phyloP scores from a whole-genome alignment of 805 yeast genomes.

The Wickerhamomyces sydowiorum region DNA sequence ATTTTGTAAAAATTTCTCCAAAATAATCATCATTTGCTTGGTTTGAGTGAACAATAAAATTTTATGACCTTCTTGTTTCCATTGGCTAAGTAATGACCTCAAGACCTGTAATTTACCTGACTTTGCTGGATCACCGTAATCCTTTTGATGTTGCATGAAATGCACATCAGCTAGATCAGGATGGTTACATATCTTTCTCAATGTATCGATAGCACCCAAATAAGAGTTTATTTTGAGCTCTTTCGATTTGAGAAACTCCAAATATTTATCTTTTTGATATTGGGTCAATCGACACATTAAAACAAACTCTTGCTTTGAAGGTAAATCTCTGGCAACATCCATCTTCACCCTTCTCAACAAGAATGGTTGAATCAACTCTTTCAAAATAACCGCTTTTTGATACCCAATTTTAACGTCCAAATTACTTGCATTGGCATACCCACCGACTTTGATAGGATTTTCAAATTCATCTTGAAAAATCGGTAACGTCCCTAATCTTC shows the following conservation, averaged over 20 bases:
- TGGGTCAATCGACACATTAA: conserved; percentile 82
- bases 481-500: conserved; percentile 89
- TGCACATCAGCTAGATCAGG: conserved; percentile 71
- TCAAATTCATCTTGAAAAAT: conserved; percentile 92
- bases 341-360: conserved; percentile 79
- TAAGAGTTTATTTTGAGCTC: conserved; percentile 77
- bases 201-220: conserved; percentile 81
- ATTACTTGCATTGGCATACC: conserved; percentile 95
- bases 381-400: conserved; percentile 86
- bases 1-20: conserved; percentile 57
- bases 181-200: conserved; percentile 93
- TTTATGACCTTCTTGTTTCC: conserved; percentile 75
- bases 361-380: conserved; percentile 88
- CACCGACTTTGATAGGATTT: conserved; percentile 92
- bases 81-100: conserved; percentile 61
- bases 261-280: conserved; percentile 67
- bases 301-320: conserved; percentile 91
- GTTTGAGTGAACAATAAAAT: conserved; percentile 89
- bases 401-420: conserved; percentile 95
- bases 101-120: conserved; percentile 94
- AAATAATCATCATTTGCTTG: conserved; percentile 85
- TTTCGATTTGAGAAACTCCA: conserved; percentile 67
- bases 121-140: conserved; percentile 51
- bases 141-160: conserved; percentile 21
- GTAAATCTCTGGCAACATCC: conserved; percentile 93